A percentile compares a stretch with the other conserved stretches of the same genome.
Conservation (phyloP, 257 asterid genomes). For the Gardenia jasminoides region DNA sequence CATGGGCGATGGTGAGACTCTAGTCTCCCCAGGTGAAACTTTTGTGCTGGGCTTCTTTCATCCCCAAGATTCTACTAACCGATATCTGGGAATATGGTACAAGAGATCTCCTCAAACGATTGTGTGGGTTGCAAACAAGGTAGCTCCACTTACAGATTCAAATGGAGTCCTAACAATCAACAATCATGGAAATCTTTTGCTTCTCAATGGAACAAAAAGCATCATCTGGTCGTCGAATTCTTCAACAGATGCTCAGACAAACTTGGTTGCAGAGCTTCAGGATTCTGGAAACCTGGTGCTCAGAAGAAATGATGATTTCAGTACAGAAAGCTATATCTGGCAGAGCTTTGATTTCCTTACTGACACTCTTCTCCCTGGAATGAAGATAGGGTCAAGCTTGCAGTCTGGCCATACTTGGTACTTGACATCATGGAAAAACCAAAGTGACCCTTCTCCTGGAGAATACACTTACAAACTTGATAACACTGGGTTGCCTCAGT, state of each 20-base stretch:
- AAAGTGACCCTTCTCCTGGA: constrained; percentile 29
- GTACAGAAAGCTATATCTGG: constrained; percentile 22
- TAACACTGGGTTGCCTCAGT: constrained; percentile 22
- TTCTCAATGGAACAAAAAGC: constrained; percentile 6
- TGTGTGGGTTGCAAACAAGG: constrained; percentile 34
- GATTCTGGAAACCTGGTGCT: constrained; percentile 31
- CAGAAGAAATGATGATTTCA: not conserved
- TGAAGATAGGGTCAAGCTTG: constrained; percentile 16
- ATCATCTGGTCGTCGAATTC: constrained; percentile 29
- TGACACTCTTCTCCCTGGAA: constrained; percentile 24
- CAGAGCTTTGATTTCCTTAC: constrained; percentile 32
- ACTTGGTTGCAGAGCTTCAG: constrained; percentile 20
- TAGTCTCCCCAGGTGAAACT: constrained; percentile 15
- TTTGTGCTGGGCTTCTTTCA: constrained; percentile 28
- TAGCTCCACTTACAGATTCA: constrained; percentile 14
- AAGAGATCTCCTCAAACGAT: constrained; percentile 14
- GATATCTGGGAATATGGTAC: constrained; percentile 33
- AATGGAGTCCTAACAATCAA: constrained; percentile 17
- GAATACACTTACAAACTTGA: constrained; percentile 20
- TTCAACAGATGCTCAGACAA: not conserved
- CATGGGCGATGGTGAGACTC: constrained; percentile 2
- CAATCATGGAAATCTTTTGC: constrained; percentile 13
- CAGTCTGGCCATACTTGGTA: constrained; percentile 13
- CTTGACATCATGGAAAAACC: constrained; percentile 24
- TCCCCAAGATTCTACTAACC: constrained; percentile 11